These are phyloP conservation scores for Pilatotrama ljubarskyi DNA, from an alignment of 768 basidiomycete species.

Conservation along the genomic window DNA sequence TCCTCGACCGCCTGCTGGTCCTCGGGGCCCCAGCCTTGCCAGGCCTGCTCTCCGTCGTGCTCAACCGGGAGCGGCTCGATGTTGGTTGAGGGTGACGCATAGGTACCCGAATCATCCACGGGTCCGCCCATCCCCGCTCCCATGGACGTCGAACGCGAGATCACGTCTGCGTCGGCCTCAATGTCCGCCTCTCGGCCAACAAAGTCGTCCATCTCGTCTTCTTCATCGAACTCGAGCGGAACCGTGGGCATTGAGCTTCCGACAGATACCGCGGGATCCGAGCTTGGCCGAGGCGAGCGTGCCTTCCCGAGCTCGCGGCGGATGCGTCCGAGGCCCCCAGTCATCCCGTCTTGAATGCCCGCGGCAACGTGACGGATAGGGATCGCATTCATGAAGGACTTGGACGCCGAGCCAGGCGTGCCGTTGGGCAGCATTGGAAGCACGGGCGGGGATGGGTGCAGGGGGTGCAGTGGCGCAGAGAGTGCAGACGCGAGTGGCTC, in stretches of 20 bases:
- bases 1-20: slow-evolving; percentile 35
- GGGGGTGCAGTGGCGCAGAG: slow-evolving; percentile 56
- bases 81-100: slow-evolving; percentile 41
- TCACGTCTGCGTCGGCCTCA: slow-evolving; percentile 12
- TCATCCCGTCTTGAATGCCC: slow-evolving; percentile 55
- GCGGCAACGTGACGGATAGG: slow-evolving; percentile 56
- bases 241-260: slow-evolving; percentile 33
- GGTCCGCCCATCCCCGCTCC: slow-evolving; percentile 26
- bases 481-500: slow-evolving; percentile 79
- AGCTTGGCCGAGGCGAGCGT: slow-evolving; percentile 43
- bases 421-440: slow-evolving; percentile 88
- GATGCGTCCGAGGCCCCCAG: slow-evolving; percentile 60
- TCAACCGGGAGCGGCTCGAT: slow-evolving; percentile 30
- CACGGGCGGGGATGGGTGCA: slow-evolving; percentile 40
- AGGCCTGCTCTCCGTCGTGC: slow-evolving; percentile 22
- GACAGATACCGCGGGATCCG: slow-evolving; percentile 27
- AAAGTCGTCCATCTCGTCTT: slow-evolving; percentile 59
- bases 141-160: slow-evolving; percentile 25
- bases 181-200: slow-evolving; percentile 9
- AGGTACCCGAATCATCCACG: slow-evolving; percentile 36
- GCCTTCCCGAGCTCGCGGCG: slow-evolving; percentile 56
- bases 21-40: slow-evolving; percentile 35
- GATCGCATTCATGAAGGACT: slow-evolving; percentile 46
- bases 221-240: slow-evolving; percentile 63
- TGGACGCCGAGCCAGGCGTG: slow-evolving; percentile 40